Conservation (phyloP, 179 eudicot genomes). For the Carnegiea gigantea region DNA sequence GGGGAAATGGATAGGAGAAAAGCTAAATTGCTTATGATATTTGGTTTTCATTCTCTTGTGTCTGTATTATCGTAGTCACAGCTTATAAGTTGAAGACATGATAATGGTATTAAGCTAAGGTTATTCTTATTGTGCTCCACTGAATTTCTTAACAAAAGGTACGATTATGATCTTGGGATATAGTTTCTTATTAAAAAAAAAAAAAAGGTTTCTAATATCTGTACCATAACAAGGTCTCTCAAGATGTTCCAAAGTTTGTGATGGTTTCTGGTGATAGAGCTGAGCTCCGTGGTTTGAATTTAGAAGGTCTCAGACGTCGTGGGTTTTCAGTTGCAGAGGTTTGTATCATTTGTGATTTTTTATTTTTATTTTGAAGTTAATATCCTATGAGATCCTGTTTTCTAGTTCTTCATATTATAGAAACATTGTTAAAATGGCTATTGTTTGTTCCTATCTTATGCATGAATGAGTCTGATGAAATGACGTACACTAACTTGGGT, state of each 20-base stretch:
- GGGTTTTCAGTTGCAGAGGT: conserved; percentile 83
- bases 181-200: too few relatives aligned
- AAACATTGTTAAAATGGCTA: not conserved
- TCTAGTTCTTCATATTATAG: not conserved
- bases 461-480: not conserved
- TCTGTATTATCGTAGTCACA: not conserved
- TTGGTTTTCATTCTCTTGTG: not conserved
- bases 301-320: conserved; percentile 82
- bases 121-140: not conserved
- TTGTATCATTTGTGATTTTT: conserved; percentile 18
- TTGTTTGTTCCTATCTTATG: not conserved
- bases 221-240: conserved; percentile 46
- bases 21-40: not conserved
- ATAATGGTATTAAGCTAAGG: not conserved
- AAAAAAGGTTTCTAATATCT: too few relatives aligned
- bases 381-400: not conserved
- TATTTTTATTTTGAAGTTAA: not conserved
- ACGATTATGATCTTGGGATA: too few relatives aligned
- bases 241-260: conserved; percentile 87
- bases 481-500: not conserved
- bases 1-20: not conserved
- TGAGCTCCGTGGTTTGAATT: conserved; percentile 84
- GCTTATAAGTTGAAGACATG: not conserved
- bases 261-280: conserved; percentile 97
- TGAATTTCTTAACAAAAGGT: too few relatives aligned